These are phyloP conservation scores for Cystofilobasidium bisporidii DNA, from an alignment of 768 basidiomycete species.

Conservation along the genomic window DNA sequence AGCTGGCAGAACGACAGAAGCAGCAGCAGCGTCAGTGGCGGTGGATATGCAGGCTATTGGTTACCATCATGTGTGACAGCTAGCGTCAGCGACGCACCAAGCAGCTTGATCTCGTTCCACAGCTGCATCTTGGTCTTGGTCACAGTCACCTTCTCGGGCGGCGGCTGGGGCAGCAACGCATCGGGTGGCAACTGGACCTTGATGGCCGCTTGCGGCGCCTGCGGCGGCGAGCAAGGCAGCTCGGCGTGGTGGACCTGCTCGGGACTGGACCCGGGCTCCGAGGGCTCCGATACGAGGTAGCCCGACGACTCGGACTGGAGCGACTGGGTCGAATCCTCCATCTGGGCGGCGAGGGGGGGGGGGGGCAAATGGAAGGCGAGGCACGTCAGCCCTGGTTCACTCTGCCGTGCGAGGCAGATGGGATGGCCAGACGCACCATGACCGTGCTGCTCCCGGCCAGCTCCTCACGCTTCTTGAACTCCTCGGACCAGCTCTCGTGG, in stretches of 20 bases:
- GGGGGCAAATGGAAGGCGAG: neutral
- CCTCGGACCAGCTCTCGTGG: constrained; percentile 24
- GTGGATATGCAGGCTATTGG: too few species aligned
- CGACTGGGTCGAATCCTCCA: constrained; percentile 16
- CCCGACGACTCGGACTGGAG: constrained; percentile 10
- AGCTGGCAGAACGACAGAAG: constrained; percentile 44
- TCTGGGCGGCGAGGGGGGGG: neutral
- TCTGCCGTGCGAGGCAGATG: neutral
- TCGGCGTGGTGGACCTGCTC: neutral
- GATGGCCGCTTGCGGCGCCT: neutral
- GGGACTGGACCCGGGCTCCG: neutral
- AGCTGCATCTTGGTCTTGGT: constrained; percentile 62
- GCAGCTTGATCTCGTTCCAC: constrained; percentile 86
- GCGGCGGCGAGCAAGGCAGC: neutral
- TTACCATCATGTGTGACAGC: too few species aligned
- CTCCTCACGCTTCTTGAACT: constrained; percentile 13
- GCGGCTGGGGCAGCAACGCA: neutral
- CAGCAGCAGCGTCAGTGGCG: neutral
- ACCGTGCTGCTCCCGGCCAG: neutral
- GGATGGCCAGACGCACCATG: neutral
- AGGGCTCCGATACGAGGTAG: constrained; percentile 1
- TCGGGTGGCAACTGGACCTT: neutral
- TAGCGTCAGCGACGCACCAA: constrained; percentile 52
- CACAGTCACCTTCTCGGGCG: neutral
- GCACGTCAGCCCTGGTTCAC: too few species aligned